Evolutionary conservation across 2,329 filamentous ascomycete genomes (phyloP).

Genomic region (Coniochaeta sp.): DNA sequence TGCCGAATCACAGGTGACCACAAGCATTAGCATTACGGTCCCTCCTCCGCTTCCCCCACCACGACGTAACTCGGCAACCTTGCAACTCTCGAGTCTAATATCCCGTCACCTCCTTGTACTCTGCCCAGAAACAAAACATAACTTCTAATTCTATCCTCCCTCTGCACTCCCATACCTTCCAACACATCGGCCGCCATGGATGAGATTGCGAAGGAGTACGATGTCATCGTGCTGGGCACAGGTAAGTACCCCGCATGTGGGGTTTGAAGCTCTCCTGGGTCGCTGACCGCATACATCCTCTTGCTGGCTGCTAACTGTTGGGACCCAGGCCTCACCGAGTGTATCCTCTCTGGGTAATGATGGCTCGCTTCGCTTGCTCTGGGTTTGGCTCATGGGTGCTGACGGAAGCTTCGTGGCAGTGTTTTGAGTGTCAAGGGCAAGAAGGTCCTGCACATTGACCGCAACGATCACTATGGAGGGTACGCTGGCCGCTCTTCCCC

Average conservation of each 20-base stretch:
- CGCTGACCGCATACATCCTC: conserved; percentile 13
- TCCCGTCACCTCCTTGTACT: neutral
- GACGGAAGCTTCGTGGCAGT: conserved; percentile 35
- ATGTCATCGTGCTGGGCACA: conserved; percentile 97
- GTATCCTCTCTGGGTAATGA: conserved; percentile 88
- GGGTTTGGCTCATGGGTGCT: neutral
- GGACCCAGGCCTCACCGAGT: conserved; percentile 82
- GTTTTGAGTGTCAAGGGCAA: conserved; percentile 97
- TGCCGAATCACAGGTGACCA: neutral
- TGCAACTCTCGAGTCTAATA: neutral
- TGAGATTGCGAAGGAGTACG: conserved; percentile 96
- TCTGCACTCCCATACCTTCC: neutral
- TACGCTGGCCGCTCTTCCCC: conserved; percentile 37
- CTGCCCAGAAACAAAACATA: neutral
- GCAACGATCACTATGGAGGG: conserved; percentile 98
- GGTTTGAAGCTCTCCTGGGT: conserved; percentile 7
- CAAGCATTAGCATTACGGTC: neutral
- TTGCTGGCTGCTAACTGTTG: conserved; percentile 14
- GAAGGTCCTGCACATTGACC: conserved; percentile 98
- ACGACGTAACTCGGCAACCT: neutral
- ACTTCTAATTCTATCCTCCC: neutral
- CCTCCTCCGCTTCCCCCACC: neutral
- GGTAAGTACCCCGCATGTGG: conserved; percentile 50
- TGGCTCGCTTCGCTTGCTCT: neutral
- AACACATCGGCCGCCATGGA: conserved; percentile 57